Percentiles rank a stretch among this genome's conserved stretches.
These are phyloP conservation scores for Aphelidium insulamus DNA, from an alignment of 371 early-diverging fungal genomes.

Conservation along the genomic window DNA sequence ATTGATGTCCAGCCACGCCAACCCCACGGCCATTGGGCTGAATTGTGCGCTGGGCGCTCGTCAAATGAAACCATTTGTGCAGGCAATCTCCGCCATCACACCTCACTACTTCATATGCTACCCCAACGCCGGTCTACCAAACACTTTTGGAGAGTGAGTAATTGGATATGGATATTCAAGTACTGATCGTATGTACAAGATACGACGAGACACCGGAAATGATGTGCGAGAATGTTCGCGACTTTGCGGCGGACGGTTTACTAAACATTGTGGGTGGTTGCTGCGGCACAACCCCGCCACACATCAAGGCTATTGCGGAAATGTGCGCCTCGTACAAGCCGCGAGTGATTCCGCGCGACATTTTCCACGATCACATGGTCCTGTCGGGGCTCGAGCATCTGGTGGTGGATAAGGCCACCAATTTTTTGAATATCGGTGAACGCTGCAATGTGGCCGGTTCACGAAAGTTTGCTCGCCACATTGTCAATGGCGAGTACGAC, in stretches of 20 bases:
- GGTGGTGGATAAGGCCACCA: slow-evolving; percentile 43
- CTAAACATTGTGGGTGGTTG: slow-evolving; percentile 87
- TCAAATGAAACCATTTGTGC: slow-evolving; percentile 85
- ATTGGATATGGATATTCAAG: too few relatives aligned
- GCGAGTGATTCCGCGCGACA: slow-evolving; percentile 33
- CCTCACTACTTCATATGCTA: slow-evolving; percentile 69
- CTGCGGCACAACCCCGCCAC: slow-evolving; percentile 84
- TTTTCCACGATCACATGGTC: slow-evolving; percentile 31
- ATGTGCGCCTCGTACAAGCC: slow-evolving; percentile 44
- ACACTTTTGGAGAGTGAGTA: slow-evolving; percentile 23
- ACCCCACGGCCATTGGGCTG: slow-evolving; percentile 74
- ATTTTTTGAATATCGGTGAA: slow-evolving; percentile 84
- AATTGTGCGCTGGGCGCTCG: slow-evolving; percentile 87
- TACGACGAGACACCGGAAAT: slow-evolving; percentile 66
- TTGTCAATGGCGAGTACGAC: slow-evolving; percentile 69
- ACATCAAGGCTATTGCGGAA: slow-evolving; percentile 71
- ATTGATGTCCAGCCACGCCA: too few relatives aligned
- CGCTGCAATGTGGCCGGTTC: slow-evolving; percentile 90
- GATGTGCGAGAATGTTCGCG: slow-evolving; percentile 59
- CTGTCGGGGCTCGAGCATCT: slow-evolving; percentile 68
- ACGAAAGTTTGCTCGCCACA: slow-evolving; percentile 69
- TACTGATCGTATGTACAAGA: too few relatives aligned
- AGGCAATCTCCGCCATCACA: slow-evolving; percentile 58
- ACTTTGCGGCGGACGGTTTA: slow-evolving; percentile 69
- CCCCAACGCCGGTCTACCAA: slow-evolving; percentile 58